phyloP scores from a whole-genome alignment of 192 early-diverging fungal genomes.

The Coemansia umbellata region DNA sequence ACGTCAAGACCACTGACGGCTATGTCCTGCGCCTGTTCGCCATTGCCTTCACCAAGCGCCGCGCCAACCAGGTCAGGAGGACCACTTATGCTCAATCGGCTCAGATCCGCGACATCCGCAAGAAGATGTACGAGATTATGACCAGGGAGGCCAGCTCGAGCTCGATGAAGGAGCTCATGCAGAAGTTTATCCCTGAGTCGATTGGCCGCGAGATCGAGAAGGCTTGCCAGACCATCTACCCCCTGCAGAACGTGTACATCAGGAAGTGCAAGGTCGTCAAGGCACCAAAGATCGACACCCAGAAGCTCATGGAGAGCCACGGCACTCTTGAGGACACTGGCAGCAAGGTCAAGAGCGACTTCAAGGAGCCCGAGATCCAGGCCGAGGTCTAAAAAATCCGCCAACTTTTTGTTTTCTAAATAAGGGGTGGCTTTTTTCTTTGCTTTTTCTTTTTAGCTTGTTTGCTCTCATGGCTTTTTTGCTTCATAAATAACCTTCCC shows the following conservation, averaged over 20 bases:
- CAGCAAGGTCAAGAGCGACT: constrained; percentile 82
- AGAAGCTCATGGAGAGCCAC: constrained; percentile 97
- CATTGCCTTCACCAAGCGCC: constrained; percentile 95
- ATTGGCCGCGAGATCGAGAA: constrained; percentile 99
- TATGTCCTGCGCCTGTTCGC: constrained; percentile 97
- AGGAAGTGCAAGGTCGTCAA: constrained; percentile 99
- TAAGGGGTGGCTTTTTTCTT: constrained; percentile 4
- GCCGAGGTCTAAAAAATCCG: constrained; percentile 56
- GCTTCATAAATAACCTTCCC: too few species aligned
- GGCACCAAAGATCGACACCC: constrained; percentile 92
- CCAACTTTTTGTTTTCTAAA: not conserved
- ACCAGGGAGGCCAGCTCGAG: constrained; percentile 73
- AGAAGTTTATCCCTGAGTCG: constrained; percentile 94
- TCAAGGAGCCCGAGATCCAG: constrained; percentile 79
- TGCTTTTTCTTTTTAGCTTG: not conserved
- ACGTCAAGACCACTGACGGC: constrained; percentile 99
- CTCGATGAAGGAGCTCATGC: constrained; percentile 94
- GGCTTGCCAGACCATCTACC: constrained; percentile 96
- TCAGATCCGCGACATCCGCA: constrained; percentile 97
- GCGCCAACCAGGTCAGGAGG: constrained; percentile 92
- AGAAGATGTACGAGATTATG: constrained; percentile 99
- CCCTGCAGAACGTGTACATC: constrained; percentile 92
- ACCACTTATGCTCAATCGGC: constrained; percentile 96
- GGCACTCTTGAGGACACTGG: constrained; percentile 74
- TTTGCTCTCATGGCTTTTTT: too few species aligned